Base-by-base conservation (phyloP, 108 stramenopile genomes). In the Pseudonitzschia pungens region DNA sequence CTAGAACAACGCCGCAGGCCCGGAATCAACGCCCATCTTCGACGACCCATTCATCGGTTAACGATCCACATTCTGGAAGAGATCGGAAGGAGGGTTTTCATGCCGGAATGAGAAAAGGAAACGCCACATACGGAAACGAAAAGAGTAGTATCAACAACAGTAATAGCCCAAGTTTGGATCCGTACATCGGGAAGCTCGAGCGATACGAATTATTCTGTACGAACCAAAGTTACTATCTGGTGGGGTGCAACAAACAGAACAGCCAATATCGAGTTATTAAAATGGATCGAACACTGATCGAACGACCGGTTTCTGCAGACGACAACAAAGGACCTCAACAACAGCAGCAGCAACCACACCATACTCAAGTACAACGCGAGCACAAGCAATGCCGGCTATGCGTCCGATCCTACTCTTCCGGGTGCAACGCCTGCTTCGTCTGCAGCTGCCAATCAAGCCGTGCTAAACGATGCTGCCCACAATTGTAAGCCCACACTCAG, bases 271-370 rank as follows among this genome's bases (percentile, higher is more conserved):
- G 89, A 28, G 81, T 93, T 33, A 68, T 93, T 57, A 92, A 90
- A 69, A 92, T 95, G 84, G 94, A 95, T 78, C 78, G 94, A 26
- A 95, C 94, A 20, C 68, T 89, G 60, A 95, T 95, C 77, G 94
- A 95, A 70, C 77, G 79, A 0, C 87, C 80, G 28, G 70, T 58
- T 20, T 5, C 60, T 16, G 32, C 33, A 6, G 60, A 83, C 74
- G n/a, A 65, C 44, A 24, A 22, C 20, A 26, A 22, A 22, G 54
- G 11, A 14, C 29, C 16, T 22, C 42, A 53, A 56, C 58, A 68
- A 40, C 68, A 74, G 43, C 52, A 48, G 22, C 57, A 48, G 14
- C 72, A 62, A 16, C 69, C 50, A 50, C 69, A 67, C 32, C 73
- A 68, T 14, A 67, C 65, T 10, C 71, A 72, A 42, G n/a, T 31